These are phyloP conservation scores for Pisolithus sp. DNA, from an alignment of 768 basidiomycete genomes.

Conservation along the genomic window DNA sequence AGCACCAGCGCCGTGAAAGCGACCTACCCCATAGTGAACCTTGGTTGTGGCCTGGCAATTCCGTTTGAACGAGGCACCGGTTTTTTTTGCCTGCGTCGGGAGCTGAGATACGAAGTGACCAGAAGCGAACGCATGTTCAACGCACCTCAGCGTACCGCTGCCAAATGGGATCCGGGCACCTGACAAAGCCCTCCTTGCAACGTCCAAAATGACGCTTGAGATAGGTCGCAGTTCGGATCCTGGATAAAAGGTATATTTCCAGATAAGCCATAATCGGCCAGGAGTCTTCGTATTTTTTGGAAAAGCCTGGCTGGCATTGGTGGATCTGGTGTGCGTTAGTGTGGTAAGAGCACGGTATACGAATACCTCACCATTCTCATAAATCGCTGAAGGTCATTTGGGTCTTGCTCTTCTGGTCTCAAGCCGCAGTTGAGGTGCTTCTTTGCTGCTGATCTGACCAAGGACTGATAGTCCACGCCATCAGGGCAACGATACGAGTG, in stretches of 20 bases:
- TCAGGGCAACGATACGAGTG: background rate
- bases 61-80: background rate
- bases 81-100: background rate
- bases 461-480: background rate
- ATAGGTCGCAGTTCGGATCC: background rate
- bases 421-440: constrained; percentile 1
- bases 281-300: constrained; percentile 7
- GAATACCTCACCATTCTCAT: constrained; percentile 9
- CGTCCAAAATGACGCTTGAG: too few relatives aligned
- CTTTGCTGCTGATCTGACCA: background rate
- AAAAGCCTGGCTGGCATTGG: constrained; percentile 3
- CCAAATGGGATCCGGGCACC: constrained; percentile 8
- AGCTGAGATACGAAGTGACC: background rate
- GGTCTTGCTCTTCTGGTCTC: constrained; percentile 10
- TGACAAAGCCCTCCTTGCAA: background rate
- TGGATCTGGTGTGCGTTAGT: background rate
- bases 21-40: background rate
- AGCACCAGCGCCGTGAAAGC: background rate
- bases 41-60: background rate
- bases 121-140: background rate
- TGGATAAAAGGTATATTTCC: constrained; percentile 8
- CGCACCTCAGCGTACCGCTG: constrained; percentile 5
- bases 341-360: background rate
- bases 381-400: constrained; percentile 4
- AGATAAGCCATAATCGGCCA: constrained; percentile 11